A percentile compares a stretch with the other conserved stretches of the same genome.
phyloP scores from a whole-genome alignment of 2,329 filamentous ascomycete species.

The Orbilia oligospora region DNA sequence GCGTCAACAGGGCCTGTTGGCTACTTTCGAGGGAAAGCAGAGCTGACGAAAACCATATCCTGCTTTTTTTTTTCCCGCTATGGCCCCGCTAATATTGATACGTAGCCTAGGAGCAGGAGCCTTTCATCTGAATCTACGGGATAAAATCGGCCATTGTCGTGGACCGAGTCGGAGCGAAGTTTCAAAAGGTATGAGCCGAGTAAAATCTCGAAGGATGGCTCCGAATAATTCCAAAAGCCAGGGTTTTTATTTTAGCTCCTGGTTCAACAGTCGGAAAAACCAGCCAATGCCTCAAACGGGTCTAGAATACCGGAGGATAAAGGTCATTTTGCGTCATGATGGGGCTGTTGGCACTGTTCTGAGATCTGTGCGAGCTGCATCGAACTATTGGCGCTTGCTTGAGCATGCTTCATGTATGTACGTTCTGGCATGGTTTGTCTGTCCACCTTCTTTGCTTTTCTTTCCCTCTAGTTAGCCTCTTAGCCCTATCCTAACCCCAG shows the following conservation, averaged over 20 bases:
- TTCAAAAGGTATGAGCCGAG: constrained; percentile 50
- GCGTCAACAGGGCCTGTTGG: constrained; percentile 57
- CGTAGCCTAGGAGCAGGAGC: constrained; percentile 29
- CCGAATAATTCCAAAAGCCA: constrained; percentile 57
- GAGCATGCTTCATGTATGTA: constrained; percentile 26
- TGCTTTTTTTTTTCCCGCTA: constrained; percentile 41
- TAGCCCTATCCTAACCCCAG: constrained; percentile 50
- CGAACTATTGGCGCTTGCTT: constrained; percentile 41
- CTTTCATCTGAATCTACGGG: constrained; percentile 48
- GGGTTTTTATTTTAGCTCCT: constrained; percentile 60
- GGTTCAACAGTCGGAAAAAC: constrained; percentile 60
- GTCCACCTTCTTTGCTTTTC: constrained; percentile 46
- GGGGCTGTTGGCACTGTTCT: constrained; percentile 39
- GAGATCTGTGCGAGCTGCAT: constrained; percentile 58
- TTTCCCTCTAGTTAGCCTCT: constrained; percentile 23
- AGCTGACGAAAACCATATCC: constrained; percentile 28
- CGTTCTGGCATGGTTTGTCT: constrained; percentile 21
- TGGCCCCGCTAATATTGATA: constrained; percentile 38
- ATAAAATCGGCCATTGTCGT: constrained; percentile 49
- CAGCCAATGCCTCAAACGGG: constrained; percentile 56
- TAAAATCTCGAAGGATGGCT: constrained; percentile 59
- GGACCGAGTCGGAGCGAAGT: constrained; percentile 53
- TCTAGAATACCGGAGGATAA: constrained; percentile 58
- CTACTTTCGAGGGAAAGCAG: constrained; percentile 18
- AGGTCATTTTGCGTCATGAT: constrained; percentile 59